Percentiles rank a stretch among this genome's conserved stretches.
Evolutionary conservation across 1,139 yeast species (phyloP).

Genomic region (Candida pseudoviswanathii): DNA sequence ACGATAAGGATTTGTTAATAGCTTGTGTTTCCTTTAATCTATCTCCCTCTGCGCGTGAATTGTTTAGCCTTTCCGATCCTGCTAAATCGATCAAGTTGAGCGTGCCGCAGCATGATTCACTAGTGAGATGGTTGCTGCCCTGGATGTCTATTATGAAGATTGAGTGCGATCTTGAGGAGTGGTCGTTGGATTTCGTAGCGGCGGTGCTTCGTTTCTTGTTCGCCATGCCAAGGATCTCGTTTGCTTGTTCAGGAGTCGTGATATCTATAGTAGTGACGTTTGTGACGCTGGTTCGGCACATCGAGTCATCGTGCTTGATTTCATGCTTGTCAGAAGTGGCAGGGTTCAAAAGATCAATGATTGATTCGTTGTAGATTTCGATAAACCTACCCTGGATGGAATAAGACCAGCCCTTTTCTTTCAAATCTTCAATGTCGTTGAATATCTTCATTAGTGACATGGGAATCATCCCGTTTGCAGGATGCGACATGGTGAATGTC

Average conservation of each 20-base stretch:
- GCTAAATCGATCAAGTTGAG: conserved; percentile 82
- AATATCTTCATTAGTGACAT: conserved; percentile 75
- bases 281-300: conserved; percentile 57
- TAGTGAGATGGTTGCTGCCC: conserved; percentile 57
- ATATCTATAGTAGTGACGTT: conserved; percentile 58
- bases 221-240: conserved; percentile 54
- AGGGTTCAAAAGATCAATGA: conserved; percentile 63
- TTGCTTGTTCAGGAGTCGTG: conserved; percentile 52
- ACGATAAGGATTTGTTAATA: conserved; percentile 85
- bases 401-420: conserved; percentile 67
- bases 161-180: conserved; percentile 71
- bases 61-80: conserved; percentile 83
- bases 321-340: conserved; percentile 51
- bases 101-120: conserved; percentile 53
- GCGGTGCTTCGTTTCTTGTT: conserved; percentile 73
- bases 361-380: conserved; percentile 85
- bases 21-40: conserved; percentile 86
- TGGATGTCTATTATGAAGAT: conserved; percentile 66
- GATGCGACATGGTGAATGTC: conserved; percentile 84
- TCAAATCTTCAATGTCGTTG: conserved; percentile 51
- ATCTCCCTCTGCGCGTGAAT: conserved; percentile 78
- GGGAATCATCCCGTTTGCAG: conserved; percentile 80
- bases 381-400: conserved; percentile 73
- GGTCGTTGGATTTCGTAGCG: conserved; percentile 76
- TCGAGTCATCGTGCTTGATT: conserved; percentile 67